These are phyloP conservation scores for Rhipidocladum racemiflorum DNA, from an alignment of 176 grass and related monocot species.

Conservation along the genomic window DNA sequence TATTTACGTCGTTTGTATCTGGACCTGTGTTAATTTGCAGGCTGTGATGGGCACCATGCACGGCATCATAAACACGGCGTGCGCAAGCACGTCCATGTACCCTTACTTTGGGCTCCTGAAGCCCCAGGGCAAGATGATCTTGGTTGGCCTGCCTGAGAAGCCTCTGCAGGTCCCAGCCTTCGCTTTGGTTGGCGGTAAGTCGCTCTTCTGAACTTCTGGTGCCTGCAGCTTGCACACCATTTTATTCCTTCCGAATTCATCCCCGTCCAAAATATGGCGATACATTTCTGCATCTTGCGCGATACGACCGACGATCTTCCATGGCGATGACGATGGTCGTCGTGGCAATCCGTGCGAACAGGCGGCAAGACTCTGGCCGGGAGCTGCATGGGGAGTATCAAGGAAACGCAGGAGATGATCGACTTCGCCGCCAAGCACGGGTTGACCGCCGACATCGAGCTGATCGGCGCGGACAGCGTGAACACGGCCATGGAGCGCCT, in stretches of 20 bases:
- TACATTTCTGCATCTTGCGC: not conserved
- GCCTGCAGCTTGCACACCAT: not conserved
- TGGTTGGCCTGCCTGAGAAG: slow-evolving; percentile 51
- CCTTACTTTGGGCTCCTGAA: slow-evolving; percentile 40
- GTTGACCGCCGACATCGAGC: slow-evolving; percentile 43
- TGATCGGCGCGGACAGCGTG: slow-evolving; percentile 33
- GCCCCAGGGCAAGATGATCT: slow-evolving; percentile 52
- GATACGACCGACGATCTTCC: not conserved
- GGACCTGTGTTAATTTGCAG: slow-evolving; percentile 14
- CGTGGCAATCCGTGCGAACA: not conserved
- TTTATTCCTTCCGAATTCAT: not conserved
- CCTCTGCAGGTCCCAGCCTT: slow-evolving; percentile 52
- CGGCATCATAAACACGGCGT: slow-evolving; percentile 57
- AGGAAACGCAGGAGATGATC: slow-evolving; percentile 63
- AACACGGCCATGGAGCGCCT: slow-evolving; percentile 50
- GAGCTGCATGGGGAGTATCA: slow-evolving; percentile 55
- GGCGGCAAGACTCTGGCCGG: slow-evolving; percentile 48
- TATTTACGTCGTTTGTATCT: not conserved
- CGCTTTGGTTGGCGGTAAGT: slow-evolving; percentile 36
- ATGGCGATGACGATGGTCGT: not conserved
- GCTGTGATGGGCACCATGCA: slow-evolving; percentile 50
- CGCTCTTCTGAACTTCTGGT: not conserved
- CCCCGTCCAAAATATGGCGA: not conserved
- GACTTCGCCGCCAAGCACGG: slow-evolving; percentile 50
- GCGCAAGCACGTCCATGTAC: slow-evolving; percentile 26